These are phyloP conservation scores for Nemophila menziesii DNA, from an alignment of 257 asterid genomes.

Conservation along the genomic window DNA sequence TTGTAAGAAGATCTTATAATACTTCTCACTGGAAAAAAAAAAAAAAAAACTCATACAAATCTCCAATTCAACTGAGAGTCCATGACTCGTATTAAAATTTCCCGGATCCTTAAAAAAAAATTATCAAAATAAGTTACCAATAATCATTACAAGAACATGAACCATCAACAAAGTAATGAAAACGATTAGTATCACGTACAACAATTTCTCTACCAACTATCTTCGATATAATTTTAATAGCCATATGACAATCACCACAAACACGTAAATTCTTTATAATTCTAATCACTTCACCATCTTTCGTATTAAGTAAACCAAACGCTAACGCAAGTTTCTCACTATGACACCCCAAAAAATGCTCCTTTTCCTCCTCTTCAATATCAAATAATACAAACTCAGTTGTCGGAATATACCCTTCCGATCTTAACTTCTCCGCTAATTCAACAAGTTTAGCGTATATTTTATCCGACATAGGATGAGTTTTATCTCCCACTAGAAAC, in stretches of 20 bases:
- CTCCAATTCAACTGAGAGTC: too few species aligned
- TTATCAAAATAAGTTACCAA: too few species aligned
- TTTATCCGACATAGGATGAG: conserved; percentile 26
- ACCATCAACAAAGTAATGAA: conserved; percentile 26
- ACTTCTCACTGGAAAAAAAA: too few species aligned
- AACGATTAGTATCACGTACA: conserved; percentile 33
- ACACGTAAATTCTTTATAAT: conserved; percentile 32
- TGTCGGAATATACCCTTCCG: conserved; percentile 25
- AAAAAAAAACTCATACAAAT: too few species aligned
- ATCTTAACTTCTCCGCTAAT: conserved; percentile 20
- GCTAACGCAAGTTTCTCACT: conserved; percentile 45
- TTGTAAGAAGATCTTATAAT: too few species aligned
- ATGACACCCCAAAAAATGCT: conserved; percentile 25
- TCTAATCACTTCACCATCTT: conserved; percentile 16
- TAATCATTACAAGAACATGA: conserved; percentile 33
- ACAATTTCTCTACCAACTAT: conserved; percentile 23
- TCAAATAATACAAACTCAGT: conserved; percentile 36
- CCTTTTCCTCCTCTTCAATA: conserved; percentile 42
- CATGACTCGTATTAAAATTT: too few species aligned
- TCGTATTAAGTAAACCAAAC: conserved; percentile 25
- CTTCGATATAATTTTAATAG: conserved; percentile 27
- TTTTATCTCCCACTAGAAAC: conserved; percentile 34
- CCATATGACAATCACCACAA: conserved; percentile 34
- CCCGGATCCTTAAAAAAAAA: too few species aligned
- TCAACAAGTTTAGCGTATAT: conserved; percentile 27